These are phyloP conservation scores for apple (Malus domestica) DNA, from an alignment of 306 rosid species.

Conservation along the genomic window ASM211411v1 NC_041790.1:28231501-28232000, in stretches of 20 bases:
- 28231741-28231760: no score
- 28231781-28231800: no score
- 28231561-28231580: neutral
- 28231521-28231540: neutral
- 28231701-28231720: neutral
- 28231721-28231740: neutral
- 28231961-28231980: neutral
- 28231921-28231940: neutral
- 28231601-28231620: neutral
- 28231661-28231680: neutral
- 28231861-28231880: neutral
- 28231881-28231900: neutral
- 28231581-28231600: neutral
- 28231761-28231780: accelerated
- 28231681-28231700: neutral
- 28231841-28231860: neutral
- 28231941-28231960: neutral
- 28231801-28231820: no score
- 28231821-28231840: neutral
- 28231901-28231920: neutral
- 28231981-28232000: neutral
- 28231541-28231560: neutral
- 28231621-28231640: neutral
- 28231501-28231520: neutral
- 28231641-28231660: constrained; percentile 6